Base-by-base conservation (phyloP, 1,284 basidiomycete species). In the Blastosporella zonata region DNA sequence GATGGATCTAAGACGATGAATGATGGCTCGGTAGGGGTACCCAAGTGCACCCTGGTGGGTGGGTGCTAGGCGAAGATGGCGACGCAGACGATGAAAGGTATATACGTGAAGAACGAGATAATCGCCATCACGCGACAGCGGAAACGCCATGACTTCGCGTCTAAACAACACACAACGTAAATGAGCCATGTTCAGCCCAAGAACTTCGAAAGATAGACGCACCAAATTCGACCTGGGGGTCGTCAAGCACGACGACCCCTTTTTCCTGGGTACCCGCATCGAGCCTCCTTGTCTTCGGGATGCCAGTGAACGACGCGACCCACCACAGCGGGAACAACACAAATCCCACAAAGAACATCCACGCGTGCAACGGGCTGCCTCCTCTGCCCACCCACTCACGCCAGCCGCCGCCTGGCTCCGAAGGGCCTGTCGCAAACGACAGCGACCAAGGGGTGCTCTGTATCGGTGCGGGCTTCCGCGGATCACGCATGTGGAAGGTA, bases 211-310 rank as follows among this genome's bases (percentile, higher is more conserved):
- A 21, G 40, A 46, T 46, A 42, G 12, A 69, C 82, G 59, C 59
- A 88, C 87, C 83, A 61, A 78, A 75, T 61, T 89, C 86, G 46
- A 88, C 77, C 59, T 88, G 85, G 18, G 86, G 86, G 65, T 89
- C 86, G 59, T 89, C 87, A 36, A 89, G 67, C 17, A 81, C 69
- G 7, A 89, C 84, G 7, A 89, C 84, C 9, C 78, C 82, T 61
- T 87, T 87, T 67, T 87, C 86, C 43, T 71, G 71, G 52, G 80
- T 78, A 35, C 70, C 69, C 27, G 71, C 79, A 20, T 80, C 83
- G 23, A 84, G 72, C 34, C 71, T 71, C 55, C 86, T 71, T 37
- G 85, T 90, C 58, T 64, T 67, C 10, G 82, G 84, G 28, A 82
- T 76, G 21, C 69, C 69, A 57, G 79, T 70, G 54, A 87, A 70